Conservation (phyloP, 2,329 filamentous ascomycete genomes). For the Neofusicoccum parvum region DNA sequence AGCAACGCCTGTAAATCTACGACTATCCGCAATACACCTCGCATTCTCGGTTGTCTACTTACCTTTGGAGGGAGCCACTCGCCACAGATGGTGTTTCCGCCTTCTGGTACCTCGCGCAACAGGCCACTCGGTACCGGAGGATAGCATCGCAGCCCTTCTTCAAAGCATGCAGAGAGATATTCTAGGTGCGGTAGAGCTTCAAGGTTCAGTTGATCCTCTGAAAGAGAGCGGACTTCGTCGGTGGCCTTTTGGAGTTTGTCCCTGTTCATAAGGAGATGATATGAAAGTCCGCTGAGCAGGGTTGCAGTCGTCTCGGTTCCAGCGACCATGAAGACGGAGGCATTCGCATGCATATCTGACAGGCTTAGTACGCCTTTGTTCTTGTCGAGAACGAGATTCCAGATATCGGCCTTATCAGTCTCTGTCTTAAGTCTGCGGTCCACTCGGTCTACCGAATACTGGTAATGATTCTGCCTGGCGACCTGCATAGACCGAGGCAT, state of each 20-base stretch:
- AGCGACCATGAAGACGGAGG: slow-evolving; percentile 43
- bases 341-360: slow-evolving; percentile 44
- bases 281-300: slow-evolving; percentile 42
- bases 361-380: slow-evolving; percentile 25
- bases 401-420: slow-evolving; percentile 36
- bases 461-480: background rate
- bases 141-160: slow-evolving; percentile 46
- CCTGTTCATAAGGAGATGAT: slow-evolving; percentile 32
- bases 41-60: too few species aligned
- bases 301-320: slow-evolving; percentile 52
- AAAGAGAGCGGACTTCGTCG: slow-evolving; percentile 31
- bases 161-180: slow-evolving; percentile 44
- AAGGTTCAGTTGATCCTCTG: slow-evolving; percentile 38
- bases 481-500: background rate
- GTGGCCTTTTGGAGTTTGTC: slow-evolving; percentile 31
- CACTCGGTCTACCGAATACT: slow-evolving; percentile 23
- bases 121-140: slow-evolving; percentile 42
- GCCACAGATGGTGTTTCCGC: slow-evolving; percentile 41
- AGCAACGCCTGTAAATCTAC: background rate
- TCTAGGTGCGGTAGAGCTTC: slow-evolving; percentile 33
- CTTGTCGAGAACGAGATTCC: slow-evolving; percentile 39
- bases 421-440: slow-evolving; percentile 27
- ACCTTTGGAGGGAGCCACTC: slow-evolving; percentile 36
- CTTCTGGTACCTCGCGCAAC: slow-evolving; percentile 36
- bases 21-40: too few species aligned